phyloP scores from a whole-genome alignment of 768 basidiomycete species.

The Russula dissimulans region DNA sequence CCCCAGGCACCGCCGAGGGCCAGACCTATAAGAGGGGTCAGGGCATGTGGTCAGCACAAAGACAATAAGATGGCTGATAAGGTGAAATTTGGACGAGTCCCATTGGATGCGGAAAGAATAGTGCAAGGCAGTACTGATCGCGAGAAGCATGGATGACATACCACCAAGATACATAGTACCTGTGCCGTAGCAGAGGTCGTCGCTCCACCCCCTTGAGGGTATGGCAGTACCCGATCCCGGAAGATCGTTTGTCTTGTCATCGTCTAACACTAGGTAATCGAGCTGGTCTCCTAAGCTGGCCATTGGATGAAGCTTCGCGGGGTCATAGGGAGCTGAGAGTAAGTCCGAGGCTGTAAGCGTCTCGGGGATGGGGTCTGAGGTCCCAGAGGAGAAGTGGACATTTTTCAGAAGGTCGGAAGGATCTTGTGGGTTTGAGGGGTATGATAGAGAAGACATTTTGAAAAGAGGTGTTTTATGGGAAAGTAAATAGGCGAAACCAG shows the following conservation, averaged over 20 bases:
- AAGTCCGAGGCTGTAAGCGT: conserved; percentile 80
- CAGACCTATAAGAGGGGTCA: conserved; percentile 63
- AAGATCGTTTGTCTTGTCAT: conserved; percentile 87
- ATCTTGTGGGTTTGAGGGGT: conserved; percentile 2
- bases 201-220: conserved; percentile 95
- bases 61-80: conserved; percentile 58
- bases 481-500: not conserved
- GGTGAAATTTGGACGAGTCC: conserved; percentile 29
- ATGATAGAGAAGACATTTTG: conserved; percentile 11
- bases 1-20: conserved; percentile 95
- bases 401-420: conserved; percentile 18
- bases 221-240: conserved; percentile 88
- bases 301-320: conserved; percentile 86
- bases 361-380: conserved; percentile 36
- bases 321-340: conserved; percentile 82
- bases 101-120: conserved; percentile 45
- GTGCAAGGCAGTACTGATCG: conserved; percentile 23
- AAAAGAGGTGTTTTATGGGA: not conserved
- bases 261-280: conserved; percentile 92
- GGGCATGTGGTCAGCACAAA: conserved; percentile 66
- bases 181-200: conserved; percentile 98
- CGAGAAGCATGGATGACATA: conserved; percentile 38
- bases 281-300: conserved; percentile 88
- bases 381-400: conserved; percentile 22
- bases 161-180: conserved; percentile 98